Base-by-base conservation (phyloP, 2,329 filamentous ascomycete genomes). In the Iodosphaeria phyllophila region DNA sequence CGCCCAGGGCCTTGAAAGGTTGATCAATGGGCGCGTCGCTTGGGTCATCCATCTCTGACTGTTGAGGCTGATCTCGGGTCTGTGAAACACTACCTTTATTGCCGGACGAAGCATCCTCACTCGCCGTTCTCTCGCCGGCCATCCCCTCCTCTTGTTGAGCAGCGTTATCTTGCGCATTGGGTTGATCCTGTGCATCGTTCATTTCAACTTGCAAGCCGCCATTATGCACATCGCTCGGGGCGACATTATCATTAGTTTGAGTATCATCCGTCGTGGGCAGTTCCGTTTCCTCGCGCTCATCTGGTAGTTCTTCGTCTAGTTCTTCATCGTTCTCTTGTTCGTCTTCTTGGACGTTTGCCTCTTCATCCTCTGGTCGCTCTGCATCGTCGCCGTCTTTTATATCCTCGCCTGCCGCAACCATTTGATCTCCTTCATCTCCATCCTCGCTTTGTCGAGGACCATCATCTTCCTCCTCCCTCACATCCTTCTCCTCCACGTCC, bases 1-100 rank as follows among this genome's bases (percentile, higher is more conserved):
- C 83, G 13, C 89, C 89, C 16, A 98, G 66, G 42, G 92, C 91
- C 53, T 89, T 89, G 60, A 93, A 92, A 1, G 83, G 78, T 36
- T 89, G 70, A 22, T 60, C 52, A 21, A 54, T 46, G 8, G 50
- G 42, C 16, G 56, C 51, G 26, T 64, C 56, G 19, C 50, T 44
- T 15, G 33, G 32, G 30, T 43, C 42, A 3, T 52, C 47, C 18
- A 52, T 45, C n/a, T 61, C 54, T n/a, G 52, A 45, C 4, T 54
- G 47, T n/a, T 39, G 38, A 19, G 46, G 41, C 16, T 50, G 42
- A 13, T 65, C 55, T 27, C 60, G 56, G 8, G 53, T 48, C 19
- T 52, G 50, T 3, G 63, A 60, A 11, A 57, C 48, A 6, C 50
- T 54, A 8, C 71, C 74, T 35, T 76, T 65, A 39, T 70, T 65